Conservation (phyloP, 768 basidiomycete species). For the Psilocybe subaeruginosa region DNA sequence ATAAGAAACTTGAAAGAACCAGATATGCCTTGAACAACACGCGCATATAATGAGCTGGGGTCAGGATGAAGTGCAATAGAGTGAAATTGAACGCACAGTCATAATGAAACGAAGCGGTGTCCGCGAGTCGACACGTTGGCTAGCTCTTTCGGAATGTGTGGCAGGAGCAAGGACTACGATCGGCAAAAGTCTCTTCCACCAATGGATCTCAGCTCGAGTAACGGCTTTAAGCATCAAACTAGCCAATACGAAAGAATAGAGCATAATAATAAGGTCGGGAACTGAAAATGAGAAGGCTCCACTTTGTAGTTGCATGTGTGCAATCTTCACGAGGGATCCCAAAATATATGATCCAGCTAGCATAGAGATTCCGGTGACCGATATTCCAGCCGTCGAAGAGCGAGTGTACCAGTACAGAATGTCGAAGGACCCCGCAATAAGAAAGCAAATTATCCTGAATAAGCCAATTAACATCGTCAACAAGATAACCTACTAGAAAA, state of each 20-base stretch:
- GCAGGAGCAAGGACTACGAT: conserved; percentile 18
- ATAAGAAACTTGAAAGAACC: neutral
- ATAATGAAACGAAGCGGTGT: neutral
- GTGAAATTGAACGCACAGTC: neutral
- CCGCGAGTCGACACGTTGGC: conserved; percentile 15
- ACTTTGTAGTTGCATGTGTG: neutral
- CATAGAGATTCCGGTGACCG: conserved; percentile 25
- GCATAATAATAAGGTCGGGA: neutral
- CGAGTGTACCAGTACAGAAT: conserved; percentile 38
- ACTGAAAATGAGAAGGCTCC: neutral
- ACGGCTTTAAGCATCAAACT: conserved; percentile 29
- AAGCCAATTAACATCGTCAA: neutral
- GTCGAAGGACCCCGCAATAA: conserved; percentile 17
- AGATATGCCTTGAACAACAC: neutral
- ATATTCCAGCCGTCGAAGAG: conserved; percentile 34
- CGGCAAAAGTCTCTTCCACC: conserved; percentile 16
- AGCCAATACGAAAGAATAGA: too few relatives aligned
- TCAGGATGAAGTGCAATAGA: too few relatives aligned
- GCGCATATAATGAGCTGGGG: neutral
- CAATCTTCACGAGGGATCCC: neutral
- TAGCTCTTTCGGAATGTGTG: conserved; percentile 36
- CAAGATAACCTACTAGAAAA: neutral
- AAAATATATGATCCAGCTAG: conserved; percentile 18
- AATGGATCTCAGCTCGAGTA: conserved; percentile 23
- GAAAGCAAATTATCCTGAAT: conserved; percentile 16